phyloP scores from a whole-genome alignment of 2,329 filamentous ascomycete species.

The Aspergillus unguis region DNA sequence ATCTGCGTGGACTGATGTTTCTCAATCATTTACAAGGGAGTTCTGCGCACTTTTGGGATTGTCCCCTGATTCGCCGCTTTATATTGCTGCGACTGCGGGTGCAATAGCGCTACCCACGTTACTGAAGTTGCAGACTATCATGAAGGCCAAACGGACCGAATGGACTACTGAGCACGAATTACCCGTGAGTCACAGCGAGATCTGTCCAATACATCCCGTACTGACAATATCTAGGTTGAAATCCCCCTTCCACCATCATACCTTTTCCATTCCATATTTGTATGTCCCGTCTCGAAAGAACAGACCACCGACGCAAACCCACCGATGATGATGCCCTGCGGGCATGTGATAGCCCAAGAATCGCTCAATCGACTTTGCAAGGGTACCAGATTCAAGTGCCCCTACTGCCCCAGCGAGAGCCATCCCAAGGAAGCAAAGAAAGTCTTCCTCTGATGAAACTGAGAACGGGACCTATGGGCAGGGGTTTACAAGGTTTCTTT shows the following conservation, averaged over 20 bases:
- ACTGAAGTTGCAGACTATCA: constrained; percentile 82
- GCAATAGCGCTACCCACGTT: constrained; percentile 86
- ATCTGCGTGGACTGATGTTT: constrained; percentile 76
- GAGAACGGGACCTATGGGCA: background rate
- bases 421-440: constrained; percentile 70
- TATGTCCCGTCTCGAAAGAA: constrained; percentile 95
- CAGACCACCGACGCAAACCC: constrained; percentile 91
- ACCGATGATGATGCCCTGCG: constrained; percentile 94
- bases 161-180: constrained; percentile 93
- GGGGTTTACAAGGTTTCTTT: background rate
- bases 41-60: constrained; percentile 91
- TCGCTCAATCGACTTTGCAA: constrained; percentile 77
- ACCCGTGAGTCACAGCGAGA: constrained; percentile 58
- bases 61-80: constrained; percentile 86
- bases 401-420: constrained; percentile 88
- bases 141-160: constrained; percentile 84
- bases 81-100: constrained; percentile 87
- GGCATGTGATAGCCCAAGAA: constrained; percentile 87
- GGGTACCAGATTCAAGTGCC: constrained; percentile 82
- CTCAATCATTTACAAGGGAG: constrained; percentile 83
- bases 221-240: constrained; percentile 50
- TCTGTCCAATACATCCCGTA: constrained; percentile 21
- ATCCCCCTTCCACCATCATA: constrained; percentile 63
- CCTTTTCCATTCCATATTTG: constrained; percentile 91
- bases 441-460: constrained; percentile 57